Evolutionary conservation across 768 basidiomycete genomes (phyloP).

Genomic region (Pleurotus tuoliensis): DNA sequence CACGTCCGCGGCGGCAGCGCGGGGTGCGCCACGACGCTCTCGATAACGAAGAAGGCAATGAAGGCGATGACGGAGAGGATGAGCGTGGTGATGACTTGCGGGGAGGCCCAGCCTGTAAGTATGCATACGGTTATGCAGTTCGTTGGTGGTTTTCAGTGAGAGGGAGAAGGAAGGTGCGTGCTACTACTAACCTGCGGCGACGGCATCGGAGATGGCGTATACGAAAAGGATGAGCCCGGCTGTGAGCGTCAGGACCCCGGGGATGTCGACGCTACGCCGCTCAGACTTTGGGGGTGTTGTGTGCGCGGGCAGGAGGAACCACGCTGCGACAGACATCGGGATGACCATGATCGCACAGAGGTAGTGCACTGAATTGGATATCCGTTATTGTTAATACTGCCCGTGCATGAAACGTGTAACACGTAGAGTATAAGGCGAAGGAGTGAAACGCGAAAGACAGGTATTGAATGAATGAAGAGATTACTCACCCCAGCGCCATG

Average conservation of each 20-base stretch:
- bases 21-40: conserved; percentile 18
- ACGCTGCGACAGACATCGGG: conserved; percentile 8
- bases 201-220: conserved; percentile 34
- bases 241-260: conserved; percentile 12
- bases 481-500: conserved; percentile 36
- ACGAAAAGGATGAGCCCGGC: conserved; percentile 27
- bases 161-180: background rate
- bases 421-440: too few species aligned
- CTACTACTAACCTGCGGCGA: conserved; percentile 16
- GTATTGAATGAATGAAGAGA: too few species aligned
- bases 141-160: background rate
- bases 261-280: conserved; percentile 11
- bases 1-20: conserved; percentile 31
- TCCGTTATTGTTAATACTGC: too few species aligned
- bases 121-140: background rate
- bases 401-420: too few species aligned
- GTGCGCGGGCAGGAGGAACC: conserved; percentile 10
- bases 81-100: conserved; percentile 37
- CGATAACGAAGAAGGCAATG: conserved; percentile 43
- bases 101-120: conserved; percentile 36
- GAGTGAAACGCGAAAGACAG: too few species aligned
- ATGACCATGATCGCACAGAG: conserved; percentile 32
- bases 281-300: background rate
- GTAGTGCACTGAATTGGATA: conserved; percentile 30
- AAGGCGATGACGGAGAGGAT: conserved; percentile 34